Evolutionary conservation across 1,139 yeast genomes (phyloP).

Genomic region (Sugiyamaella grinbergsii): DNA sequence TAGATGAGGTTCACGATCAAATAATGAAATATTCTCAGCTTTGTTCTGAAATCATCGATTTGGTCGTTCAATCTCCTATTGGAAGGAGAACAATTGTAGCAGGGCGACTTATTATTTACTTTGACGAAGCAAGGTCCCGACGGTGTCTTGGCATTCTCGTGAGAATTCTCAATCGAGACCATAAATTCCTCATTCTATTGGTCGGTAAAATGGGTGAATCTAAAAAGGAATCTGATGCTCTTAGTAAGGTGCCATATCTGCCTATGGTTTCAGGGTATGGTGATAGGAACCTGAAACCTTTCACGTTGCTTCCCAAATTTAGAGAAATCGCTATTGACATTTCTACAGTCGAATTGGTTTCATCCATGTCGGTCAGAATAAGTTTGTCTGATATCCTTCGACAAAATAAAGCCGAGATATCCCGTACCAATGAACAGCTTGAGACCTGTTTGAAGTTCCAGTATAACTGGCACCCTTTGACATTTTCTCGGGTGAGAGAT

Average conservation of each 20-base stretch:
- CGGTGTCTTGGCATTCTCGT: conserved; percentile 45
- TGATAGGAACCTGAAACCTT: conserved; percentile 38
- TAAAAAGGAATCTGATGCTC: conserved; percentile 10
- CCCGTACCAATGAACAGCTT: conserved; percentile 50
- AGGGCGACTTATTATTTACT: conserved; percentile 66
- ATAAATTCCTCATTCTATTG: conserved; percentile 20
- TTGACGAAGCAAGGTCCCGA: conserved; percentile 44
- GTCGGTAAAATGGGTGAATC: conserved; percentile 22
- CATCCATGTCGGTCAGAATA: conserved; percentile 50
- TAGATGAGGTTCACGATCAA: conserved; percentile 51
- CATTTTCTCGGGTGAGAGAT: conserved; percentile 24
- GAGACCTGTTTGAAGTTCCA: conserved; percentile 48
- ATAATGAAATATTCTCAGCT: conserved; percentile 50
- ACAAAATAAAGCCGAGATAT: conserved; percentile 49
- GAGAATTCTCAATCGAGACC: conserved; percentile 20
- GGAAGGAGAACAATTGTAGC: conserved; percentile 51
- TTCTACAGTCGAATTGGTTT: conserved; percentile 53
- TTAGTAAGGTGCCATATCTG: conserved; percentile 50
- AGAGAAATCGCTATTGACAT: conserved; percentile 50
- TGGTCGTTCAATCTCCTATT: conserved; percentile 51
- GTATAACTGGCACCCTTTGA: conserved; percentile 50
- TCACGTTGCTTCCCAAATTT: conserved; percentile 39
- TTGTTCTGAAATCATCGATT: conserved; percentile 52
- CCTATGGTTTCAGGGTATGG: conserved; percentile 45
- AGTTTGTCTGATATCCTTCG: conserved; percentile 50